Percentiles rank a stretch among this genome's conserved stretches.
phyloP scores from a whole-genome alignment of 495 filamentous ascomycete genomes.

The Penicillium cataractarum region DNA sequence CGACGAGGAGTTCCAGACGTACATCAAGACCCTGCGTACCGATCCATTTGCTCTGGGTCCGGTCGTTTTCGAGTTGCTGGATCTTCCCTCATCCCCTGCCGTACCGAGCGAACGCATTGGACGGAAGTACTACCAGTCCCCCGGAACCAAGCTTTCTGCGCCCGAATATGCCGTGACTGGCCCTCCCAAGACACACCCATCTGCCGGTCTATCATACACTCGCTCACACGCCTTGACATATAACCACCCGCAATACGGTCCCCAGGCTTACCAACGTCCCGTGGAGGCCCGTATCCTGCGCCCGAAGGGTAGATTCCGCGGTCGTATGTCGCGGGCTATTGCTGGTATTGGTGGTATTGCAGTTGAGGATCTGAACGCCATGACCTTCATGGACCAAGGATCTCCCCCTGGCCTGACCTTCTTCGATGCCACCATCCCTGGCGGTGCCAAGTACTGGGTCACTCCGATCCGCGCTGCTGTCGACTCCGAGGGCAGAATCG shows the following conservation, averaged over 20 bases:
- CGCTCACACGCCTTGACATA: conserved; percentile 68
- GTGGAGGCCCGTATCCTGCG: conserved; percentile 70
- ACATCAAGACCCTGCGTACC: conserved; percentile 61
- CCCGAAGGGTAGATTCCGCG: conserved; percentile 45
- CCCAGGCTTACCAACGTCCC: conserved; percentile 63
- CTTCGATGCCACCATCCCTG: conserved; percentile 62
- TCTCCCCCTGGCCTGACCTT: conserved; percentile 43
- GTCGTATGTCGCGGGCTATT: conserved; percentile 39
- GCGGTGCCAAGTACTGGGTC: conserved; percentile 70
- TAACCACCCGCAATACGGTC: conserved; percentile 85
- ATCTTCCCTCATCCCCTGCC: conserved; percentile 48
- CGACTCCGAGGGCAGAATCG: conserved; percentile 62
- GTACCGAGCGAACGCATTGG: conserved; percentile 43
- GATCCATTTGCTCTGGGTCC: conserved; percentile 52
- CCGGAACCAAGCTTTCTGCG: conserved; percentile 42
- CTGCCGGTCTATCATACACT: conserved; percentile 84
- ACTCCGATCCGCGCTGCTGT: conserved; percentile 58
- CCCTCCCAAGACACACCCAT: conserved; percentile 86
- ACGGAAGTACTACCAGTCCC: conserved; percentile 41
- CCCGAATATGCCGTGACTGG: conserved; percentile 59
- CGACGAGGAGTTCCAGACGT: conserved; percentile 61
- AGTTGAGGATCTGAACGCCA: conserved; percentile 46
- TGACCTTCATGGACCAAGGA: conserved; percentile 39
- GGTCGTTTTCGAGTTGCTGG: conserved; percentile 51
- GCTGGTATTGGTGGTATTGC: conserved; percentile 57